A percentile compares a stretch with the other conserved stretches of the same genome.
These are phyloP conservation scores for Astrocystis sublimbata DNA, from an alignment of 495 filamentous ascomycete genomes.

Conservation along the genomic window DNA sequence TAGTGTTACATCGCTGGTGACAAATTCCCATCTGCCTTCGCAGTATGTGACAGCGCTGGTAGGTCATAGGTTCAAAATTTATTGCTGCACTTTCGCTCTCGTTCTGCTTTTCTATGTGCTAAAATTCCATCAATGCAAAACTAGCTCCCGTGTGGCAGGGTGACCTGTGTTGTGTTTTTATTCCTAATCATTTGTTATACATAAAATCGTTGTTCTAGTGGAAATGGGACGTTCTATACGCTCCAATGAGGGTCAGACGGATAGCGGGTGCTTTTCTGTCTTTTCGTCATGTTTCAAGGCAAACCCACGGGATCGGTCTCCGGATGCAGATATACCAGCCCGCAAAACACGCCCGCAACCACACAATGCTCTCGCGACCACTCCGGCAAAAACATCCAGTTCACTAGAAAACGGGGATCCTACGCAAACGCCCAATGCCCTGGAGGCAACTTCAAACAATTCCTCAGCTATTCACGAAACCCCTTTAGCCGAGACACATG, in stretches of 20 bases:
- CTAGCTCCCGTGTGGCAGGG: too few relatives aligned
- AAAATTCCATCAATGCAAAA: too few relatives aligned
- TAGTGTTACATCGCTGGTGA: too few relatives aligned
- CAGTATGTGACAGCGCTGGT: too few relatives aligned
- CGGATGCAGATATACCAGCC: neutral
- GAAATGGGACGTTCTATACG: constrained; percentile 1
- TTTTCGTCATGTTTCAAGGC: neutral
- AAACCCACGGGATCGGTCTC: neutral
- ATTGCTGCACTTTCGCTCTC: too few relatives aligned
- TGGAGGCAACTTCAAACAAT: neutral
- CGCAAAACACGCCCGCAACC: neutral
- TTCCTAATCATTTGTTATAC: too few relatives aligned
- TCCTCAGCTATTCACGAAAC: neutral
- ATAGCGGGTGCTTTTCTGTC: neutral
- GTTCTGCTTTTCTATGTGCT: too few relatives aligned
- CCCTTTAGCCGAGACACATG: neutral
- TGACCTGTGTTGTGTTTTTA: too few relatives aligned
- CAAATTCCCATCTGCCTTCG: too few relatives aligned
- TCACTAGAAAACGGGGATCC: too few relatives aligned
- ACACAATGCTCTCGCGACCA: neutral
- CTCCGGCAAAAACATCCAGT: neutral
- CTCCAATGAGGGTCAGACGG: neutral
- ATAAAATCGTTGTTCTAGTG: too few relatives aligned
- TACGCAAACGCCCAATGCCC: neutral
- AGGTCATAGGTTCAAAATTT: too few relatives aligned